Evolutionary conservation across 2,329 filamentous ascomycete genomes (phyloP).

Genomic region (Fusarium piperis): DNA sequence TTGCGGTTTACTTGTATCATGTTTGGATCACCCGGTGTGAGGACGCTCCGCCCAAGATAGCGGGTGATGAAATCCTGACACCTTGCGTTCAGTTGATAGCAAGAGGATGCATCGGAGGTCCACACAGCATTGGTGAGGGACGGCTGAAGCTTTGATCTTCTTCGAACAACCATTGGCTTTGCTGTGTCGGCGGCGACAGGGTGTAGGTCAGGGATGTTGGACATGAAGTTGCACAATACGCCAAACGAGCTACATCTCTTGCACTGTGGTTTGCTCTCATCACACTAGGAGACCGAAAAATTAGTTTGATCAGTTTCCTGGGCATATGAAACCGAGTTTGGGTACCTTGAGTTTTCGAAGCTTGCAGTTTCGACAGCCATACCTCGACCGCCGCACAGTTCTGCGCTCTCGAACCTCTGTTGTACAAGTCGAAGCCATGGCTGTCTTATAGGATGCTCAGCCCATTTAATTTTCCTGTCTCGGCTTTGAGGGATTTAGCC

Average conservation of each 20-base stretch:
- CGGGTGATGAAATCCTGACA: slow-evolving; percentile 55
- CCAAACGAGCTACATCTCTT: slow-evolving; percentile 54
- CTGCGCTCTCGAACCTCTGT: background rate
- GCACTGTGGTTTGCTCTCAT: slow-evolving; percentile 57
- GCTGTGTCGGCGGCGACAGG: slow-evolving; percentile 40
- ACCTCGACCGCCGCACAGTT: slow-evolving; percentile 50
- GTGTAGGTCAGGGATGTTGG: slow-evolving; percentile 51
- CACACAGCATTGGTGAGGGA: slow-evolving; percentile 47
- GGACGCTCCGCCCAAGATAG: slow-evolving; percentile 51
- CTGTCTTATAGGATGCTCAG: background rate
- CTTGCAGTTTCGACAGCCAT: slow-evolving; percentile 62
- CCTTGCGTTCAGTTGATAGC: slow-evolving; percentile 49
- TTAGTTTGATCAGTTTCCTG: background rate
- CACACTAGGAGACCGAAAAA: slow-evolving; percentile 49
- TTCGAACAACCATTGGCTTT: slow-evolving; percentile 23
- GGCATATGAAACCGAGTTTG: background rate
- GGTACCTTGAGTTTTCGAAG: slow-evolving; percentile 59
- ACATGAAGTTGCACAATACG: slow-evolving; percentile 55
- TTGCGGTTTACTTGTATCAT: slow-evolving; percentile 51
- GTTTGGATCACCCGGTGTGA: slow-evolving; percentile 48
- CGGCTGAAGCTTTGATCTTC: slow-evolving; percentile 33
- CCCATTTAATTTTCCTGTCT: background rate
- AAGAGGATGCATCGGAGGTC: slow-evolving; percentile 44
- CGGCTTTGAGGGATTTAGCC: background rate
- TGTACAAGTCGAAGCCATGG: slow-evolving; percentile 1